Evolutionary conservation across 441 rosid genomes (phyloP), one percentile per base, ranked within the genome.

Genomic region (Gossypium trilobum): DNA sequence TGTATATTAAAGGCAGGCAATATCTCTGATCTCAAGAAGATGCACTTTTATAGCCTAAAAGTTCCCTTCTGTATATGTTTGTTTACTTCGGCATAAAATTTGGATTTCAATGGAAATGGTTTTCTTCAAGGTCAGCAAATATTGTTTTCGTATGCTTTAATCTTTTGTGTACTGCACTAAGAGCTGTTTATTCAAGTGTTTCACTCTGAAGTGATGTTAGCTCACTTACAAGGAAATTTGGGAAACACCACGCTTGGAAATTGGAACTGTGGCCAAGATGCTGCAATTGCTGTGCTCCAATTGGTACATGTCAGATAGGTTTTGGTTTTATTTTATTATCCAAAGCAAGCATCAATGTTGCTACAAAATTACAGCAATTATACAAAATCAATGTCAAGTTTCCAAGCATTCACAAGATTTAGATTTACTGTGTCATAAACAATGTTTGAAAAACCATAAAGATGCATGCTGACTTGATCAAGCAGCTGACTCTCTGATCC

Each of bases 1-100:
- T 82, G 89, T 80, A 82, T 71, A 75, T 72, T 50, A 33, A 57
- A 68, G 76, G 81, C 62, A 65, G 75, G 81, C 73, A 25, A 17
- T 39, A 52, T 77, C 48, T 42, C 48, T 42, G 48, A 42, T 42
- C 65, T 74, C 69, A 68, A 70, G 75, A 72, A 66, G 78, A 68
- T 66, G 65, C 65, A 69, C 52, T 73, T 39, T 36, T 76, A 48
- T 17, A 76, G 78, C 78, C 14, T 22, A 50, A 50, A 22, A 67
- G 6, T 46, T 33, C 20, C 61, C 17, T 31, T 52, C 1, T 31
- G 14, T 19, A 2, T 54, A 69, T 42, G 6, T 68, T 52, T 59
- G 66, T 60, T 57, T 33, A 60, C 22, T 33, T 54, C 13, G 25
- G 29, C 72, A 29, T 31, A 31, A 27, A 39, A 48, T 60, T 23